Evolutionary conservation across 768 basidiomycete genomes (phyloP).

Genomic region (Rossbeevera mucosa): DNA sequence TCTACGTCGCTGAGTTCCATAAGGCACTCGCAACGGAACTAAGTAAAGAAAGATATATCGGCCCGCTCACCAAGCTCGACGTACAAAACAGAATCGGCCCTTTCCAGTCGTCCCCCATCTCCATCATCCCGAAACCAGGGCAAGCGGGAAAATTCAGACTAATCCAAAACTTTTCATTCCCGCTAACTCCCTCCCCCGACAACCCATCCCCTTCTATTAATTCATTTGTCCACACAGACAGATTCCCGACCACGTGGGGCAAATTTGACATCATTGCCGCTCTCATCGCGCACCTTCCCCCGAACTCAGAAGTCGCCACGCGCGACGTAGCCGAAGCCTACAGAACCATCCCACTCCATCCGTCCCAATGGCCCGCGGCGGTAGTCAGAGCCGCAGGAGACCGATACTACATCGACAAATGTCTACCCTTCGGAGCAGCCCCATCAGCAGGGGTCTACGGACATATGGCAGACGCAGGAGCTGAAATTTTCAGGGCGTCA

Average conservation of each 20-base stretch:
- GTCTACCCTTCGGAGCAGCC: neutral
- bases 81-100: no score
- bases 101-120: no score
- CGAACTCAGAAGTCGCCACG: neutral
- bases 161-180: no score
- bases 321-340: neutral
- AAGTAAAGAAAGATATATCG: neutral
- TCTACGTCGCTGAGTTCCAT: neutral
- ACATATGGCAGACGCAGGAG: neutral
- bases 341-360: neutral
- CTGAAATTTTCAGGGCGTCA: neutral
- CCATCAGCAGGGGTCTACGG: neutral
- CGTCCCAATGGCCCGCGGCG: neutral
- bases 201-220: neutral
- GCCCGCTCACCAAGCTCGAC: no score
- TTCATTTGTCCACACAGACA: neutral
- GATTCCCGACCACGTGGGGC: neutral
- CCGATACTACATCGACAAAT: neutral
- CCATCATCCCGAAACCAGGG: no score
- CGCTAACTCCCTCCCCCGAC: no score
- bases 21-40: neutral
- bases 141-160: no score
- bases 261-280: neutral
- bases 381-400: neutral
- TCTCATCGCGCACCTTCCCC: neutral